Base-by-base conservation (phyloP, 305 asterid genomes). In the Solanum hybrid region DNA sequence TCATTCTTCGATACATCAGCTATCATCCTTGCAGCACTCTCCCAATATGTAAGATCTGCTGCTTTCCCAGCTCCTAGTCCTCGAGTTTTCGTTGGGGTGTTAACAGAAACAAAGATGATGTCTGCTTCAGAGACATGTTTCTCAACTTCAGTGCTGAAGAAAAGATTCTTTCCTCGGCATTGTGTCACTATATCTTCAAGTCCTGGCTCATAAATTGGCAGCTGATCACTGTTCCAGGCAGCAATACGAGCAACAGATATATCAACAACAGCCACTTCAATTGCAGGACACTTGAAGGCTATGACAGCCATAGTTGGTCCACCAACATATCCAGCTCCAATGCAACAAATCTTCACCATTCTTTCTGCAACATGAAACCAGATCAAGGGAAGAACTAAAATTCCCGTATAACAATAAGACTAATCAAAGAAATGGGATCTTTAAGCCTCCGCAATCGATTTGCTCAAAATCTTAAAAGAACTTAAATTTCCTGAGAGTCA, bases 341-440 rank as follows among this genome's bases (percentile, higher is more conserved):
- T 91, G 76, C 93, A 91, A n/a, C 93, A 92, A 84, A 92, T 92
- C 91, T 92, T 92, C 92, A 92, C 92, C 93, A 92, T 92, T 86
- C 7, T 90, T 37, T 36, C 91, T 79, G 61, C 74, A 84, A 84
- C 40, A 28, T 46, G 29, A 83, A 29, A 83, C 14, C 37, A 10
- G 29, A 84, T 51, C 74, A 84, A 18, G 1, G 29, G 3, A 18
- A 83, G 74, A 51, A 24, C 24, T 84, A 84, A 84, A 9, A 1
- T 51, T 84, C 42, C 87, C 5, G 12, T 1, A 5, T 84, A 29
- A 11, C 74, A 84, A 16, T 10, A 82, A 82, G 69, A 16, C 36
- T 28, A 16, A 26, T 82, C 13, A 81, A 81, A 81, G 67, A 81
- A 22, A 14, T 80, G 4, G 26, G 5, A 34, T 34, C 5, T 34